Conservation (phyloP, 2,329 filamentous ascomycete genomes). For the Cytospora piceae region DNA sequence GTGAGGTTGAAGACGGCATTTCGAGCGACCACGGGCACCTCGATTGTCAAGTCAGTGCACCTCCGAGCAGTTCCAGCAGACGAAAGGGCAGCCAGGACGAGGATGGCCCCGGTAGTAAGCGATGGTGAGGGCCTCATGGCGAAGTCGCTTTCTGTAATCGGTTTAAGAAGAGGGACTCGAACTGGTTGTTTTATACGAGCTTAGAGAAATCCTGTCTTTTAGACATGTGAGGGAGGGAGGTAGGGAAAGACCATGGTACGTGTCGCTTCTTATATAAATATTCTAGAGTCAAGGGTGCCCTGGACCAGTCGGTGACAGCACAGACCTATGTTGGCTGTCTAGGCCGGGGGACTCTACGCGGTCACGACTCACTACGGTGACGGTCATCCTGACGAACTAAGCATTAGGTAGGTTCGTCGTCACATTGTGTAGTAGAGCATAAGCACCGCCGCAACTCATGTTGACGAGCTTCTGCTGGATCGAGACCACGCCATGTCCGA, state of each 20-base stretch:
- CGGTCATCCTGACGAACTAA: too few species aligned
- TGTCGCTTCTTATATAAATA: not conserved
- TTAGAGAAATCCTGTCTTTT: not conserved
- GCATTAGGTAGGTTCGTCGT: too few species aligned
- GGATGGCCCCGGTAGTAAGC: not conserved
- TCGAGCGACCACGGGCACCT: slow-evolving; percentile 56
- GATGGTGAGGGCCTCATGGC: not conserved
- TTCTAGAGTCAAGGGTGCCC: not conserved
- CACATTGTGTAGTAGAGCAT: too few species aligned
- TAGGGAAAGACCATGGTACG: not conserved
- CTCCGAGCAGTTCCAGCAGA: slow-evolving; percentile 38
- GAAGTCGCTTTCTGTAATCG: not conserved
- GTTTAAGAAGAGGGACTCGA: not conserved
- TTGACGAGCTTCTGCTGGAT: too few species aligned
- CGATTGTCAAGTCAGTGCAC: slow-evolving; percentile 57
- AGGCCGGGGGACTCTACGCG: too few species aligned
- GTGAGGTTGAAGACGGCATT: slow-evolving; percentile 57
- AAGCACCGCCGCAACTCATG: too few species aligned
- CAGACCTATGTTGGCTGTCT: too few species aligned
- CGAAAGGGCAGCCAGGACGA: slow-evolving; percentile 36
- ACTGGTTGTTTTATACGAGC: not conserved
- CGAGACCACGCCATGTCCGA: too few species aligned
- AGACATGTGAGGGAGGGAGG: not conserved
- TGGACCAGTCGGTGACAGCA: too few species aligned
- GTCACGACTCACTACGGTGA: too few species aligned